Evolutionary conservation across 169 alveolate species (phyloP), one percentile per base, ranked within the genome.

Genomic region (Besnoitia besnoiti): DNA sequence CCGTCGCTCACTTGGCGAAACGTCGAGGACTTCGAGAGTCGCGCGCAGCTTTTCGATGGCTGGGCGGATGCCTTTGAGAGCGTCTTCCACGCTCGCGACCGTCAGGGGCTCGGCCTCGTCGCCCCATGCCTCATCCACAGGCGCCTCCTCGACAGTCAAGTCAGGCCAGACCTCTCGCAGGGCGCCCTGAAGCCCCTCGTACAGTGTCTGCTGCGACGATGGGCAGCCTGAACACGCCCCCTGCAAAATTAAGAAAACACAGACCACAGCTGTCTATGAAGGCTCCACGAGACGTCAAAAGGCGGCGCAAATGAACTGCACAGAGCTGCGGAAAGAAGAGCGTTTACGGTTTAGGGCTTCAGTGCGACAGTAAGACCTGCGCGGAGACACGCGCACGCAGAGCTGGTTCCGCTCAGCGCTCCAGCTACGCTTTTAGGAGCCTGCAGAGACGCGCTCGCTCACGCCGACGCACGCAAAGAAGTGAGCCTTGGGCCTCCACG

Each of bases 221-320:
- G 87, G 87, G 47, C 87, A 77, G 12, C 61, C 59, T 42, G 40
- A 37, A 39, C 87, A 77, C 21, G 87, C 87, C 33, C 87, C 87
- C 87, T 77, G 55, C 40, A 39, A 37, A 3, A 40, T 12, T 8
- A 67, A 67, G 40, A 10, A 67, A n/a, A 14, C 8, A n/a, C 33
- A 67, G 80, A 14, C 80, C 21, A n/a, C 33, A 67, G 80, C 33
- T 12, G 80, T 10, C 8, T n/a, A n/a, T n/a, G n/a, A n/a, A n/a
- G n/a, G n/a, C n/a, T n/a, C n/a, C n/a, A n/a, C n/a, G n/a, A n/a
- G n/a, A n/a, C n/a, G n/a, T n/a, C n/a, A n/a, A n/a, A n/a, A n/a
- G n/a, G n/a, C n/a, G n/a, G n/a, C n/a, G n/a, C n/a, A n/a, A n/a
- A n/a, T n/a, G n/a, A n/a, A n/a, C n/a, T n/a, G n/a, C n/a, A n/a